Conservation (phyloP, 352 stramenopile genomes). For the Phytophthora brassicae region DNA sequence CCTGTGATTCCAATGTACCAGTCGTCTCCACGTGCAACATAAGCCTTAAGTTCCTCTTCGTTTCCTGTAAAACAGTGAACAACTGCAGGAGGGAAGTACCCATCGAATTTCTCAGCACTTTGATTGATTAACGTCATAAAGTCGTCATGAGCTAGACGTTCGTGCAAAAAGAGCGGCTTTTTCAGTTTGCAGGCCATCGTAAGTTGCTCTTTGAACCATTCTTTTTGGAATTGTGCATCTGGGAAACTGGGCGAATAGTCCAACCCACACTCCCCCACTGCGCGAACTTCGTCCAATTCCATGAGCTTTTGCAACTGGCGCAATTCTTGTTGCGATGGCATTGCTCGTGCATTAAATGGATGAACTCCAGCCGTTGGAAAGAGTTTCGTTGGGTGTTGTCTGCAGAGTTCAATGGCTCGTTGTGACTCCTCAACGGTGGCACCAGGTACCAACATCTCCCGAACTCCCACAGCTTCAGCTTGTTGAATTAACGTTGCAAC, state of each 20-base stretch:
- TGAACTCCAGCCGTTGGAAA: slow-evolving; percentile 80
- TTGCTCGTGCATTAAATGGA: slow-evolving; percentile 64
- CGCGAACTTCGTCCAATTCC: slow-evolving; percentile 35
- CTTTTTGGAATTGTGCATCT: slow-evolving; percentile 41
- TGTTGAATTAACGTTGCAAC: slow-evolving; percentile 41
- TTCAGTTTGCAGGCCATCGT: slow-evolving; percentile 58
- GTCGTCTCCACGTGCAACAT: slow-evolving; percentile 59
- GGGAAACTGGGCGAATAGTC: slow-evolving; percentile 78
- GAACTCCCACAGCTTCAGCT: slow-evolving; percentile 45
- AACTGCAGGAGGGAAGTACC: slow-evolving; percentile 58
- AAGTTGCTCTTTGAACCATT: slow-evolving; percentile 71
- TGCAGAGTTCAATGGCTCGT: slow-evolving; percentile 55
- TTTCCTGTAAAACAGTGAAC: slow-evolving; percentile 93
- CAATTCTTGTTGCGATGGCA: slow-evolving; percentile 42
- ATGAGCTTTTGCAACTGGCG: slow-evolving; percentile 37
- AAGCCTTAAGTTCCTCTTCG: slow-evolving; percentile 66
- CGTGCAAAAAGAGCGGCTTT: slow-evolving; percentile 85
- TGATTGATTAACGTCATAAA: slow-evolving; percentile 72
- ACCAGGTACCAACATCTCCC: slow-evolving; percentile 75
- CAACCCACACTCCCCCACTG: slow-evolving; percentile 79
- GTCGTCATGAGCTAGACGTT: slow-evolving; percentile 75
- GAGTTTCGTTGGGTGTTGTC: slow-evolving; percentile 47
- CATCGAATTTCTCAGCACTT: slow-evolving; percentile 33
- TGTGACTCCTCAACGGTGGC: slow-evolving; percentile 70
- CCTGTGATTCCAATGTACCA: slow-evolving; percentile 92